These are phyloP conservation scores for Pseudopithomyces chartarum DNA, from an alignment of 2,329 filamentous ascomycete species.

Conservation along the genomic window DNA sequence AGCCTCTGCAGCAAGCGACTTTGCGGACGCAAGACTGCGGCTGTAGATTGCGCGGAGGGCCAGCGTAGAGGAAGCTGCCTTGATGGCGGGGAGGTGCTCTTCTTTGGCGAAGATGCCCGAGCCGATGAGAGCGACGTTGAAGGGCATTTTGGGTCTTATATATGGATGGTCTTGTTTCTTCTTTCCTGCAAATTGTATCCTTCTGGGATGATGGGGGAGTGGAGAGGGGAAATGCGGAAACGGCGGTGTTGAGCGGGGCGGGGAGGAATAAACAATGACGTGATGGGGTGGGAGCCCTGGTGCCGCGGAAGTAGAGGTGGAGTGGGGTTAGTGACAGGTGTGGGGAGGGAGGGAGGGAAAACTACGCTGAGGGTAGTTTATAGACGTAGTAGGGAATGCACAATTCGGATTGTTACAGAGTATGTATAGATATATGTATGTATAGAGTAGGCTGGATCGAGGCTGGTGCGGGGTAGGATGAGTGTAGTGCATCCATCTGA, in stretches of 20 bases:
- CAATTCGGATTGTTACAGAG: too few relatives aligned
- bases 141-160: constrained; percentile 26
- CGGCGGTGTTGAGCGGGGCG: background rate
- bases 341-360: too few relatives aligned
- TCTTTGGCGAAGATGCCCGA: constrained; percentile 67
- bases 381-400: too few relatives aligned
- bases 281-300: background rate
- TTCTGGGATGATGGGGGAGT: background rate
- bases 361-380: background rate
- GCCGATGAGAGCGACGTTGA: constrained; percentile 66
- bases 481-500: too few relatives aligned
- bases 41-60: constrained; percentile 70
- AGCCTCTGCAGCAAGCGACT: constrained; percentile 44
- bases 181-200: background rate
- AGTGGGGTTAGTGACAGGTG: background rate
- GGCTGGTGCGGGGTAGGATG: background rate
- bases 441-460: too few relatives aligned
- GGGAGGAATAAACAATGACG: constrained; percentile 3
- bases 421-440: too few relatives aligned
- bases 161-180: background rate
- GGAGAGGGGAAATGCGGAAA: background rate
- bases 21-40: constrained; percentile 63
- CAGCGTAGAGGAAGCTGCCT: constrained; percentile 55
- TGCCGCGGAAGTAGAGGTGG: background rate
- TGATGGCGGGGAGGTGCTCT: constrained; percentile 67